These are phyloP conservation scores for Corymbia citriodora DNA, from an alignment of 441 rosid species.

Conservation along the genomic window DNA sequence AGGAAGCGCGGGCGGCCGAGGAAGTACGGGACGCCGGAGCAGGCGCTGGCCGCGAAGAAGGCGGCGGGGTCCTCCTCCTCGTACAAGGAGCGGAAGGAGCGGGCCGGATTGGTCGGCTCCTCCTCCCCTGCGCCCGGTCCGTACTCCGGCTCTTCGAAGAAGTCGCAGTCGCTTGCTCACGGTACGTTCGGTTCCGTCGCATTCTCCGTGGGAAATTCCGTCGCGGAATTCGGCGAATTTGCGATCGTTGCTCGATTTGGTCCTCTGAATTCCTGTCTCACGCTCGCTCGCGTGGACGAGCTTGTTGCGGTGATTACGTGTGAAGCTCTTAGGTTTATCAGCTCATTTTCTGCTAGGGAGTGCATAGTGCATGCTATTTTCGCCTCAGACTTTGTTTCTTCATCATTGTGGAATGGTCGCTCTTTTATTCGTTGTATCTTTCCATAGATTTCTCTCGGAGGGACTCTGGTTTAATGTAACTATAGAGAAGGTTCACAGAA, in stretches of 20 bases:
- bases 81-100: slow-evolving; percentile 39
- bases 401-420: neutral
- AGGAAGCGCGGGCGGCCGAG: slow-evolving; percentile 81
- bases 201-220: neutral
- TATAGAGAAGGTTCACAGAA: neutral
- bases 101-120: slow-evolving; percentile 24
- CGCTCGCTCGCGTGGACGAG: neutral
- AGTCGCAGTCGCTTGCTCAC: slow-evolving; percentile 42
- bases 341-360: neutral
- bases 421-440: neutral
- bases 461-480: neutral
- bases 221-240: neutral
- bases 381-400: neutral
- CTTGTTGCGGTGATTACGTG: neutral
- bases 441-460: neutral
- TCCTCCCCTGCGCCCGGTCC: slow-evolving; percentile 3
- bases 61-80: slow-evolving; percentile 46
- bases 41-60: slow-evolving; percentile 78
- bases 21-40: slow-evolving; percentile 84
- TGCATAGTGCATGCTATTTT: neutral
- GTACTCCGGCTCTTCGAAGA: slow-evolving; percentile 36
- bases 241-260: neutral
- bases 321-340: neutral
- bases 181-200: slow-evolving; percentile 26
- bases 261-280: neutral